Base-by-base conservation (phyloP, 176 grass and related monocot genomes). In the Tuctoria greenei region DNA sequence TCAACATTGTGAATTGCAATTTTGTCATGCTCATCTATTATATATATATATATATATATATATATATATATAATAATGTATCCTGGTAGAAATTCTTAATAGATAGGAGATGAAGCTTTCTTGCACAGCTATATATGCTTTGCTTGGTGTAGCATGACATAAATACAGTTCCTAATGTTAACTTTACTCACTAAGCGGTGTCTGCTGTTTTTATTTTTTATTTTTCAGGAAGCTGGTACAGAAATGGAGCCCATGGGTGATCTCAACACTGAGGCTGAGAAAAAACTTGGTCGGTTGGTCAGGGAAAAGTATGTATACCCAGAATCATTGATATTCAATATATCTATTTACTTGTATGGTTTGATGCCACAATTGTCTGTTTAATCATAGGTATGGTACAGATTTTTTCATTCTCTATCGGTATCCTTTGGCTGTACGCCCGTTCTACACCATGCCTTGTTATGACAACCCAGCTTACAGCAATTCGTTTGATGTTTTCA, bases 401-500 rank as follows among this genome's bases (percentile, higher is more conserved):
- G 89, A 98, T 47, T 94, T 98, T 80, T 98, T 94, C 85, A 98
- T 98, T 41, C 79, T 95, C 17, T 90, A 81, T 47, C 84, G 77
- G 1, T 98, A 98, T 94, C 95, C 95, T 81, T 85, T 98, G 76
- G 91, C 76, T 28, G 84, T 98, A 6, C 90, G 95, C 25, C 95
- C 95, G 1, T 98, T 98, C 80, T 98, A 98, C 76, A 98, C 95
- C 21, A 98, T 95, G 95, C 95, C 89, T 11, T 98, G 95, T 73
- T 90, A 92, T 47, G 91, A 98, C 70, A 64, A 95, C 45, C 64
- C 76, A 20, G 71, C 72, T 34, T 98, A 98, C 72, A 95, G 86
- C 49, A 98, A 98, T 73, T 98, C 95, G 7, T 98, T 98, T 52
- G 91, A 98, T 86, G 91, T 98, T 36, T 98, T 98, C 52, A 88